These are phyloP conservation scores for Gossypium mustelinum DNA, from an alignment of 345 rosid species.

Conservation along the genomic window DNA sequence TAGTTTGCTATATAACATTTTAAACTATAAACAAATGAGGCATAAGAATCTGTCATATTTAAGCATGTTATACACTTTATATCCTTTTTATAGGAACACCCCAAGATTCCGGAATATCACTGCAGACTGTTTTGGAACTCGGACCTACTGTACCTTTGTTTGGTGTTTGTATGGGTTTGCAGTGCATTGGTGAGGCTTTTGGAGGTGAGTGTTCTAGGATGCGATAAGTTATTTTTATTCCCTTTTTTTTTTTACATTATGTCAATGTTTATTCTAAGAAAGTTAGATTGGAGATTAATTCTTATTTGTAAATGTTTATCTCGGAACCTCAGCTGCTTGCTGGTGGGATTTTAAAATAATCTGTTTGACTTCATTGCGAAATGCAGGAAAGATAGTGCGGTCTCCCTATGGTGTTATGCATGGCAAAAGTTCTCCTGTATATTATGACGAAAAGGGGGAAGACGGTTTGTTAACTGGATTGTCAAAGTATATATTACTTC, in stretches of 20 bases:
- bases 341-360: neutral
- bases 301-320: neutral
- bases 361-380: neutral
- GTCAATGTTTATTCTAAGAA: neutral
- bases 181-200: slow-evolving; percentile 98
- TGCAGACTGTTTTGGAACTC: slow-evolving; percentile 85
- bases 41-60: neutral
- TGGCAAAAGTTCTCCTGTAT: slow-evolving; percentile 87
- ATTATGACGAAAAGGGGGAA: slow-evolving; percentile 87
- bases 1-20: neutral
- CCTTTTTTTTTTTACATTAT: neutral
- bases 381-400: slow-evolving; percentile 80
- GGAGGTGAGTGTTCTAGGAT: slow-evolving; percentile 55
- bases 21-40: neutral
- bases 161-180: slow-evolving; percentile 98
- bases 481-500: slow-evolving; percentile 51
- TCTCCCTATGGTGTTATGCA: slow-evolving; percentile 94
- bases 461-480: slow-evolving; percentile 75
- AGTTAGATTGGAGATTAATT: neutral
- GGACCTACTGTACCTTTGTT: slow-evolving; percentile 84
- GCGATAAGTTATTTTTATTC: slow-evolving; percentile 3
- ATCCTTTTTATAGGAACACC: slow-evolving; percentile 55
- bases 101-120: slow-evolving; percentile 91
- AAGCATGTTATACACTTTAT: neutral
- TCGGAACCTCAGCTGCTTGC: neutral